These are phyloP conservation scores for Ailanthus altissimus DNA, from an alignment of 345 rosid genomes.

Conservation along the genomic window DNA sequence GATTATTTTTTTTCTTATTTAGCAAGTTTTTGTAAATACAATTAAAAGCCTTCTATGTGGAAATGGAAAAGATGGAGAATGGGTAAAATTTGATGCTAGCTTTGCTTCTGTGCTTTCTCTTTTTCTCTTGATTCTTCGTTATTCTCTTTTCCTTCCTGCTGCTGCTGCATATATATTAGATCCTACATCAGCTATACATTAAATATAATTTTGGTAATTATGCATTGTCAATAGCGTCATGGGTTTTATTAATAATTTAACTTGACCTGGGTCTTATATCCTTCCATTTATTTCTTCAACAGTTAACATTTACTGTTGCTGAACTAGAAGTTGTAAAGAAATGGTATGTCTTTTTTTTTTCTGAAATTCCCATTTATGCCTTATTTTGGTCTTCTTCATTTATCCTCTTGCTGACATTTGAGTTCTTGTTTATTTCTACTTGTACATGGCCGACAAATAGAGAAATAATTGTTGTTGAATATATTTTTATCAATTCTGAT, in stretches of 20 bases:
- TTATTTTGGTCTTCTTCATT: neutral
- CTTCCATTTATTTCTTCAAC: neutral
- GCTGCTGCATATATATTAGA: neutral
- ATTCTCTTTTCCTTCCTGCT: neutral
- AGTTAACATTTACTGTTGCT: conserved; percentile 14
- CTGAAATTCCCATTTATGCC: neutral
- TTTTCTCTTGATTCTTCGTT: no score
- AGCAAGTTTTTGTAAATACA: neutral
- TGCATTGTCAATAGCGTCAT: neutral
- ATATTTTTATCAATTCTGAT: neutral
- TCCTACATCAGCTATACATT: neutral
- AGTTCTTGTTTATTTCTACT: neutral
- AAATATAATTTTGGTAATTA: neutral
- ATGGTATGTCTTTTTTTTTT: conserved; percentile 22
- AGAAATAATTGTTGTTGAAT: neutral
- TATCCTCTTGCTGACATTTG: neutral
- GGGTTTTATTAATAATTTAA: neutral
- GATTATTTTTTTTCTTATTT: neutral
- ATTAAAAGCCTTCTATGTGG: neutral
- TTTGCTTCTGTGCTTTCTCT: neutral
- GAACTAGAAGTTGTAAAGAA: conserved; percentile 10
- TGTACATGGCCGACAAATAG: neutral
- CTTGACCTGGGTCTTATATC: conserved; percentile 1
- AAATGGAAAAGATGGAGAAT: neutral
- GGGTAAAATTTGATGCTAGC: neutral